Base-by-base conservation (phyloP, 2,329 filamentous ascomycete species). In the Botrytis sinoallii region DNA sequence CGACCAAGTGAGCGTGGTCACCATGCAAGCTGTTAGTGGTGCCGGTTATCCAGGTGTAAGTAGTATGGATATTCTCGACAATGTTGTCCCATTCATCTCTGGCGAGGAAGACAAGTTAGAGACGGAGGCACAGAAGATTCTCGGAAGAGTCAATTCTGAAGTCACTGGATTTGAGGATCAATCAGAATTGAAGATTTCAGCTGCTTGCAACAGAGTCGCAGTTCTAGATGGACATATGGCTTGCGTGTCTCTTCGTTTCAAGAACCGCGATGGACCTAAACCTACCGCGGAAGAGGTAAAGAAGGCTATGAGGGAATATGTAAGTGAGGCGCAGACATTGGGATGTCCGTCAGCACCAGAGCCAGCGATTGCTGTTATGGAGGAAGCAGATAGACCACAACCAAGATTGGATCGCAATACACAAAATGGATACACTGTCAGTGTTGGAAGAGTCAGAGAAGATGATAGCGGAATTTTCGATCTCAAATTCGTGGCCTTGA, bases 101-200 rank as follows among this genome's bases (percentile, higher is more conserved):
- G 95, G 95, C 74, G 96, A 98, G 84, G 96, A 98, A 83, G 95
- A 97, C 83, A 98, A 98, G 86, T 89, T 98, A 44, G 93, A 97
- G 86, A 93, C 92, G 4, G 96, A 98, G 84, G 95, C 96, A 3
- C 92, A 93, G 79, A 98, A 98, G 88, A 98, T 98, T 79, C 88
- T 98, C 4, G 95, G 96, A 70, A 83, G 83, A 48, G 85, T 98
- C 79, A 93, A 93, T 80, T 83, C 84, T 59, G 90, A 92, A 29
- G 86, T 88, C 29, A 94, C 92, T 9, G 92, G 90, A 20, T 94
- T 98, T 78, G 85, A 90, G 70, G 91, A 96, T 81, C 93, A 97
- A 83, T 84, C 86, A 22, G 85, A 86, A 64, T 89, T 98, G 74
- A 89, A 89, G 77, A 91, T 98, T 73, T 94, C 91, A 7, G 95